Base-by-base conservation (phyloP, 2,329 filamentous ascomycete genomes). In the Coleophoma eucalyptorum region DNA sequence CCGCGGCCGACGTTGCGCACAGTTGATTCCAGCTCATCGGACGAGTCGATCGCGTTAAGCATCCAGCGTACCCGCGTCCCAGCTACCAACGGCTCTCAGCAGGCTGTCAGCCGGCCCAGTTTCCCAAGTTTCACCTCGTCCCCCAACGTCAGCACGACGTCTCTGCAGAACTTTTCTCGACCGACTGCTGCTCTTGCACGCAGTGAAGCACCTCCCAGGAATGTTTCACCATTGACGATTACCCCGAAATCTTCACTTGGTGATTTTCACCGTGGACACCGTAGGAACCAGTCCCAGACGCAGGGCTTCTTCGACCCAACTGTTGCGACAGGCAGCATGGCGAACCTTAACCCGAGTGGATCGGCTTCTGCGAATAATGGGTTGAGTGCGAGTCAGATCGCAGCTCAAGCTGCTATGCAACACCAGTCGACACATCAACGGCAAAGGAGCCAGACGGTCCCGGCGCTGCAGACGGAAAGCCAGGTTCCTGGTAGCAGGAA, bases 261-360 rank as follows among this genome's bases (percentile, higher is more conserved):
- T 31, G 61, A 63, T 34, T 59, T 60, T 40, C 48, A 54, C 20
- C 62, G 69, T 68, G 59, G 73, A 61, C 72, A 87, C 75, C 69
- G 80, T 65, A 69, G 85, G 69, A 85, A 84, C 58, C 80, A 88
- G 61, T 89, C 89, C 54, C 81, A 86, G 58, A 87, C 81, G 8
- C 87, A 89, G 65, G 89, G 89, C 61, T 81, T 85, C 62, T 92
- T 92, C 63, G 88, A 92, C 44, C 86, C 87, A 19, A 84, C 82
- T 68, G 71, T 65, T 70, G 60, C 59, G 37, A 53, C 50, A 7
- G 63, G 77, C 67, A 62, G 50, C 41, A 65, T 64, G 62, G 62
- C 58, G 43, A 64, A 60, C 49, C 35, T 57, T 32, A 42, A 31
- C 33, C 13, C 42, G 16, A 44, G 5, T 32, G 26, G 26, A 26